These are phyloP conservation scores for Fusarium bulbicola DNA, from an alignment of 2,329 filamentous ascomycete genomes.

Conservation along the genomic window DNA sequence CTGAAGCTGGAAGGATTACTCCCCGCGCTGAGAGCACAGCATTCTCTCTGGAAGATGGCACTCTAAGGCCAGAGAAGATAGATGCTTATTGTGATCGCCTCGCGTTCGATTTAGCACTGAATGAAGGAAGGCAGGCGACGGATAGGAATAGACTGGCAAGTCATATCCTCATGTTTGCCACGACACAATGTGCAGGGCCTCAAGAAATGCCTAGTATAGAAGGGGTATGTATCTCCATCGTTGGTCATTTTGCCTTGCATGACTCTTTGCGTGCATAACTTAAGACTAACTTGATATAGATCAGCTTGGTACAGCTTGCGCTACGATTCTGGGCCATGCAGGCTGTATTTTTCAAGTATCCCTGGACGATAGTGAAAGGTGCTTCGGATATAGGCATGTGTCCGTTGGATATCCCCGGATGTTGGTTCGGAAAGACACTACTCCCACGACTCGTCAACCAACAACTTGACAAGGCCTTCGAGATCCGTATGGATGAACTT, in stretches of 20 bases:
- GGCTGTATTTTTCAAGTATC: neutral
- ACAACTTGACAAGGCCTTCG: neutral
- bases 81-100: neutral
- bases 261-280: accelerated
- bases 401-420: neutral
- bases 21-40: neutral
- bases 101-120: neutral
- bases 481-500: neutral
- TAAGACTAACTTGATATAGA: neutral
- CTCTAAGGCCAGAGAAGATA: neutral
- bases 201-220: neutral
- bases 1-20: neutral
- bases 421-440: neutral
- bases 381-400: neutral
- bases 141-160: neutral
- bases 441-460: neutral
- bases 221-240: neutral
- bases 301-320: neutral
- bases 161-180: neutral
- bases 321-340: neutral
- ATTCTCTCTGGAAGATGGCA: neutral
- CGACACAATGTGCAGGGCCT: neutral
- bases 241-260: accelerated
- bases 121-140: neutral
- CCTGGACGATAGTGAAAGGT: neutral